Conservation (phyloP, 805 yeast species). For the Komagataella ulmi region DNA sequence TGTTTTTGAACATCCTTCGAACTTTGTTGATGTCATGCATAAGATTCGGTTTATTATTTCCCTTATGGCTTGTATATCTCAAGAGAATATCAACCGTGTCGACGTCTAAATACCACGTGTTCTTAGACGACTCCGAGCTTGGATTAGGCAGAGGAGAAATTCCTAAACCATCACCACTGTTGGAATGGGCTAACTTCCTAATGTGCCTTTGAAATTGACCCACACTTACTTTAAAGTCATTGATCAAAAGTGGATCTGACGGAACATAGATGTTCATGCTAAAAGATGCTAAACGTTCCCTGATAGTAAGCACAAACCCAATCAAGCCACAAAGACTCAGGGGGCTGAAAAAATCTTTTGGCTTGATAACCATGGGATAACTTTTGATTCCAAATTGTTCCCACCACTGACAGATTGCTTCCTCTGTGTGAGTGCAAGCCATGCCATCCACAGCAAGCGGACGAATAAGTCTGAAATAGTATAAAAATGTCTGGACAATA, state of each 20-base stretch:
- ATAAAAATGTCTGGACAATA: conserved; percentile 61
- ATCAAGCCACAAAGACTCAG: conserved; percentile 60
- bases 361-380: conserved; percentile 11
- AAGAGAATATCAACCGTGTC: conserved; percentile 4
- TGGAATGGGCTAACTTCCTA: conserved; percentile 1
- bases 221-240: conserved; percentile 51
- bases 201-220: conserved; percentile 57
- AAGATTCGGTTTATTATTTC: conserved; percentile 20
- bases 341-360: conserved; percentile 39
- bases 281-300: conserved; percentile 47
- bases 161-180: conserved; percentile 15
- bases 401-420: conserved; percentile 78
- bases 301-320: conserved; percentile 61
- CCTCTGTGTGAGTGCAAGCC: conserved; percentile 64
- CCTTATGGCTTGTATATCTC: conserved; percentile 5
- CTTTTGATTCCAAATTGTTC: conserved; percentile 44
- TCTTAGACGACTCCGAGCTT: conserved; percentile 18
- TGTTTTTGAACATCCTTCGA: conserved; percentile 19
- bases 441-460: conserved; percentile 73
- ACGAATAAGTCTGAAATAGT: conserved; percentile 63
- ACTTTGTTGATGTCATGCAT: conserved; percentile 21
- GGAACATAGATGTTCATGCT: conserved; percentile 45
- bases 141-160: conserved; percentile 32
- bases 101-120: background rate
- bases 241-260: conserved; percentile 76